Base-by-base conservation (phyloP, 2,329 filamentous ascomycete species). In the Pyrenochaeta sp. region DNA sequence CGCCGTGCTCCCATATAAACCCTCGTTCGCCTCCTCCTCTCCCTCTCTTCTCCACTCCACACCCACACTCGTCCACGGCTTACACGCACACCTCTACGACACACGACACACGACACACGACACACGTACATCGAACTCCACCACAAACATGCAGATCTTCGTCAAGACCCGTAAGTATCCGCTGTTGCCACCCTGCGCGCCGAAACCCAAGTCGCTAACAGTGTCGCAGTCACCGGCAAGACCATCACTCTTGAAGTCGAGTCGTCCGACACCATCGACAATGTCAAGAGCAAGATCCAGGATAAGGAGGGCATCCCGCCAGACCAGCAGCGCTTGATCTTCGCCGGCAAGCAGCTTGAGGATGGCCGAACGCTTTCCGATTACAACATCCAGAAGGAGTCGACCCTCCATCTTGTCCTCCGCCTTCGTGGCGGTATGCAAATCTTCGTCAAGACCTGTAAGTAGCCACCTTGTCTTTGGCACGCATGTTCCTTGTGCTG, bases 251-350 rank as follows among this genome's bases (percentile, higher is more conserved):
- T 88, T 33, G 85, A 88, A 80, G 85, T 88, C 15, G 85, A 88
- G 78, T 86, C 83, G 20, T 91, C 87, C 1, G 92, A 96, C 71
- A 96, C 92, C 45, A 96, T 96, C 81, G 92, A 96, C 83, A 97
- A 97, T 63, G 93, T 97, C 43, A 97, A 97, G 88, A 87, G 85
- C 58, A 97, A 97, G 86, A 97, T 97, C 40, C 93, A 97, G 79
- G 93, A 97, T 75, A 97, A 97, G 87, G 93, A 97, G 79, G 93
- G 93, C 41, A 97, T 97, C 53, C 94, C 94, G 39, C 94, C 94
- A 6, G 94, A 97, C 76, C 94, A 98, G 79, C 94, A 98, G 83
- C 94, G 94, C 68, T 79, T 98, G 70, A 97, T 97, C 78, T 98
- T 97, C 69, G 94, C 94, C 39, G 94, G 93, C 61, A 97, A 97